These are phyloP conservation scores for Fusarium sp. DNA, from an alignment of 2,329 filamentous ascomycete species.

Conservation along the genomic window DNA sequence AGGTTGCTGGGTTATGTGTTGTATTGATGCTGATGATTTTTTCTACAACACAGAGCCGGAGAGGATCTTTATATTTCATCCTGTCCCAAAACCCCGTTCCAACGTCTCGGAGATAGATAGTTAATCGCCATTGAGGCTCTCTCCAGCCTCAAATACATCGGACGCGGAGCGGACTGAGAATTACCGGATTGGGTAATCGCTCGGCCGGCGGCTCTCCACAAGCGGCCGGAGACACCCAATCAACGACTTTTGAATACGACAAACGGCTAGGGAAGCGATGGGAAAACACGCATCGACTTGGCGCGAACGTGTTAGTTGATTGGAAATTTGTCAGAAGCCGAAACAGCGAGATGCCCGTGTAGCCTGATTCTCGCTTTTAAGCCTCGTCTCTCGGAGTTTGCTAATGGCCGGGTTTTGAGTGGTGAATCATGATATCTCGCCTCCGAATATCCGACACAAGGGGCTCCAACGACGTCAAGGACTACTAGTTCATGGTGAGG, in stretches of 20 bases:
- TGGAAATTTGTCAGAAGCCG: neutral
- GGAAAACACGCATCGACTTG: neutral
- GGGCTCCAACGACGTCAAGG: neutral
- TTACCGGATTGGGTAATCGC: slow-evolving; percentile 23
- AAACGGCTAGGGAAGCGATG: slow-evolving; percentile 1
- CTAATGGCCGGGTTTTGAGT: neutral
- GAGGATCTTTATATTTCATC: neutral
- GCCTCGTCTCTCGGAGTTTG: slow-evolving; percentile 6
- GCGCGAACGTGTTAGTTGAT: neutral
- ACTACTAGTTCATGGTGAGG: neutral
- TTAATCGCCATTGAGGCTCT: slow-evolving; percentile 10
- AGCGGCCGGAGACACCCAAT: neutral
- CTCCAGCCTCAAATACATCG: neutral
- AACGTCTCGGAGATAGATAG: neutral
- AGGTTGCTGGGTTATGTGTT: neutral
- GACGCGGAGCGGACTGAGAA: slow-evolving; percentile 6
- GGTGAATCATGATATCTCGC: slow-evolving; percentile 4
- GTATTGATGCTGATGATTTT: neutral
- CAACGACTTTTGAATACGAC: slow-evolving; percentile 21
- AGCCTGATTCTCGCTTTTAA: neutral
- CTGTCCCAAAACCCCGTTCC: no score
- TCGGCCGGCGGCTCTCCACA: neutral
- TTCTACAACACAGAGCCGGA: neutral
- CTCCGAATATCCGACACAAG: neutral
- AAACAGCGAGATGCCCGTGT: slow-evolving; percentile 1